Percentiles rank a stretch among this genome's conserved stretches.
phyloP scores from a whole-genome alignment of 2,329 filamentous ascomycete genomes.

The Penicillium frequentans region DNA sequence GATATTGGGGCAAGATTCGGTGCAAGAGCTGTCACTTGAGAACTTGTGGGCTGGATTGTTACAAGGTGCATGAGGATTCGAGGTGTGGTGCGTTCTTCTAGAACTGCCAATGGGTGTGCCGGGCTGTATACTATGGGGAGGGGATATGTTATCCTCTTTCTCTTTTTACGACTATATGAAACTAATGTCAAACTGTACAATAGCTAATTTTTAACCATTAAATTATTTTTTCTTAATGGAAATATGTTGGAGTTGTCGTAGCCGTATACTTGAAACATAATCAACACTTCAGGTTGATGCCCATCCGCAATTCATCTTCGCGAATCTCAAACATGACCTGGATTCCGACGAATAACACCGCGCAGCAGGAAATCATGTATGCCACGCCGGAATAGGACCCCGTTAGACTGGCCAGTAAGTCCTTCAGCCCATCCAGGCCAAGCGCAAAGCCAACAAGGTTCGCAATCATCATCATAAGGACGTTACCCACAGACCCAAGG shows the following conservation, averaged over 20 bases:
- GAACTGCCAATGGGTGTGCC: neutral
- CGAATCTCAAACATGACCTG: constrained; percentile 97
- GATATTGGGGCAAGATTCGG: constrained; percentile 52
- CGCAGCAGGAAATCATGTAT: constrained; percentile 71
- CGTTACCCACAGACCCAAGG: constrained; percentile 75
- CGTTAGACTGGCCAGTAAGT: constrained; percentile 72
- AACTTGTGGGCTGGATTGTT: constrained; percentile 50
- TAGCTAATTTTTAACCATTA: constrained; percentile 5
- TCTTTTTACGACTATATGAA: constrained; percentile 19
- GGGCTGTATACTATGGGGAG: constrained; percentile 11
- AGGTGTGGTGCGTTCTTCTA: constrained; percentile 45
- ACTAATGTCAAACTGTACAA: constrained; percentile 17
- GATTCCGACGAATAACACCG: constrained; percentile 76
- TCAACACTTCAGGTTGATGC: constrained; percentile 80
- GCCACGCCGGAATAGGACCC: constrained; percentile 71
- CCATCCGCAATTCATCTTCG: constrained; percentile 77
- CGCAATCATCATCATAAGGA: constrained; percentile 93
- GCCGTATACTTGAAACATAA: neutral
- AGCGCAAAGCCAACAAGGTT: constrained; percentile 95
- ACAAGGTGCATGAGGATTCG: constrained; percentile 49
- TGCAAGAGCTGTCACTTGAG: constrained; percentile 49
- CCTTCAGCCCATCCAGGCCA: constrained; percentile 81
- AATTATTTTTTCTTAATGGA: neutral
- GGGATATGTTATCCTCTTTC: neutral
- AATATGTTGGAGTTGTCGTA: neutral